phyloP scores from a whole-genome alignment of 164 flowering plant genomes.

The Magnolia changhungtana region DNA sequence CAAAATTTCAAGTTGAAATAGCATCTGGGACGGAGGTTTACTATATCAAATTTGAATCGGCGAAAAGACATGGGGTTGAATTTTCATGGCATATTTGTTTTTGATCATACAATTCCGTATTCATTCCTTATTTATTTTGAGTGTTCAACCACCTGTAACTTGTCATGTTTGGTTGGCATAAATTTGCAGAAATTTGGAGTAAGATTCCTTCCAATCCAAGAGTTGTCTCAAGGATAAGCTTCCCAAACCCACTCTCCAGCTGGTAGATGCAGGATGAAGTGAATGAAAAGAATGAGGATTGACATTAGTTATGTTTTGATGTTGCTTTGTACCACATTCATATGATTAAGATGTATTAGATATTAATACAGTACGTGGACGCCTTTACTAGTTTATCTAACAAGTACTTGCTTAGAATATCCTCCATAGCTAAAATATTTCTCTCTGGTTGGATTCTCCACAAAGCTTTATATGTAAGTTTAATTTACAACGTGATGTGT shows the following conservation, averaged over 20 bases:
- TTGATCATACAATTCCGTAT: background rate
- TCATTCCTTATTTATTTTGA: background rate
- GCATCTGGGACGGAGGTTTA: too few species aligned
- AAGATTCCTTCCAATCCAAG: conserved; percentile 5
- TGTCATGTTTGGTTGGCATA: background rate
- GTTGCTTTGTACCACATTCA: background rate
- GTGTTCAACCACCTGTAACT: background rate
- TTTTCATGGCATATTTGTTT: background rate
- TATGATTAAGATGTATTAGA: background rate
- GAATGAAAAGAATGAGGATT: background rate
- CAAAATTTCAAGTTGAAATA: too few species aligned
- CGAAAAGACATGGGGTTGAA: background rate
- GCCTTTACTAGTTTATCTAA: background rate
- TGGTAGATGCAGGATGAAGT: too few species aligned
- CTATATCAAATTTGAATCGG: background rate
- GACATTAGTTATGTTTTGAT: background rate
- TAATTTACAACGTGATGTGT: too few species aligned
- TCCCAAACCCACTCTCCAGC: background rate
- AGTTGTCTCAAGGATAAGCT: background rate
- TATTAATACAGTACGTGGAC: background rate
- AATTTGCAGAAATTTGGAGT: conserved; percentile 8
- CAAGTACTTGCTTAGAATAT: background rate
- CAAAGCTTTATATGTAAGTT: too few species aligned
- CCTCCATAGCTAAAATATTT: too few species aligned
- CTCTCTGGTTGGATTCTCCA: too few species aligned